phyloP scores from a whole-genome alignment of 495 filamentous ascomycete species.

The Poronia punctata region DNA sequence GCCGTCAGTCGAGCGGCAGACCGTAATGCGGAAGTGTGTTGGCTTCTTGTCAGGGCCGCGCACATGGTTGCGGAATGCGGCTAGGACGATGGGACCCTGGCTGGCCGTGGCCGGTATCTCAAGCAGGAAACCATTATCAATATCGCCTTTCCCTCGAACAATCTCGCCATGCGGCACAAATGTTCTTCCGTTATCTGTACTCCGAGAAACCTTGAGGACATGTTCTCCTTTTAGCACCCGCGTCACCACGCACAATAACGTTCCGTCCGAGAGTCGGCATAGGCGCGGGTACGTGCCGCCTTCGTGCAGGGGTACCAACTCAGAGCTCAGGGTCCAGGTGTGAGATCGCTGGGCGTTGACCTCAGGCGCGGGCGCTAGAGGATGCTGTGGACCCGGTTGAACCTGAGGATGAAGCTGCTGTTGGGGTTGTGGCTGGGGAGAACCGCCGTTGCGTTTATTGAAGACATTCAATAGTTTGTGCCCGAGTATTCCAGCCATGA shows the following conservation, averaged over 20 bases:
- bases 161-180: conserved; percentile 32
- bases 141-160: conserved; percentile 35
- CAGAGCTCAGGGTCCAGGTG: conserved; percentile 14
- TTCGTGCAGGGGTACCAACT: conserved; percentile 16
- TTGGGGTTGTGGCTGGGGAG: neutral
- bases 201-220: conserved; percentile 33
- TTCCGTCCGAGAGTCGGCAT: conserved; percentile 39
- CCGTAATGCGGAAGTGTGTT: conserved; percentile 54
- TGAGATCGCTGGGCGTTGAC: conserved; percentile 1
- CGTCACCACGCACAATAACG: conserved; percentile 40
- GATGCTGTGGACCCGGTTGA: neutral
- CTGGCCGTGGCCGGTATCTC: conserved; percentile 34
- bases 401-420: neutral
- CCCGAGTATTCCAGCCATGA: conserved; percentile 7
- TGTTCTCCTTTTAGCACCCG: conserved; percentile 25
- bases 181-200: conserved; percentile 34
- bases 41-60: conserved; percentile 26
- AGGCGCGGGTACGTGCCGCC: conserved; percentile 47
- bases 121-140: conserved; percentile 55
- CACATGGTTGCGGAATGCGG: conserved; percentile 60
- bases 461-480: conserved; percentile 5
- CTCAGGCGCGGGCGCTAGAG: neutral
- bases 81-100: conserved; percentile 35
- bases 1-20: conserved; percentile 49
- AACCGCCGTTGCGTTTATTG: conserved; percentile 3